phyloP scores from a whole-genome alignment of 2,329 filamentous ascomycete genomes.

The Botrytis sinoallii region DNA sequence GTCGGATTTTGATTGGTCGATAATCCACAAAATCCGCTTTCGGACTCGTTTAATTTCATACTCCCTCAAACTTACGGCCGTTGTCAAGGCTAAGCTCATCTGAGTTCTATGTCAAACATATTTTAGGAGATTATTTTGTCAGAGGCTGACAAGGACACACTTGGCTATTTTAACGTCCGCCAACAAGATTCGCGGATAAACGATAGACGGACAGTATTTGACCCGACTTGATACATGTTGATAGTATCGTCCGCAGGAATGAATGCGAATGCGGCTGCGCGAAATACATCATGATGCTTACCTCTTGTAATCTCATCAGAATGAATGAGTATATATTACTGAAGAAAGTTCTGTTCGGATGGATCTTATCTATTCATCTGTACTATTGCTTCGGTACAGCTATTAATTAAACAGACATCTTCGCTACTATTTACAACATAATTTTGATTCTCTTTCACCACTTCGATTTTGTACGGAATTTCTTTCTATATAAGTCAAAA shows the following conservation, averaged over 20 bases:
- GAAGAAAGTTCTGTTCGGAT: not conserved
- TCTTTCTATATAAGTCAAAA: not conserved
- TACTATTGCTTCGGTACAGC: not conserved
- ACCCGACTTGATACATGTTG: not conserved
- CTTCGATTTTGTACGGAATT: not conserved
- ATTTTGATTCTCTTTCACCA: not conserved
- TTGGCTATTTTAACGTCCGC: not conserved
- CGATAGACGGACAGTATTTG: not conserved
- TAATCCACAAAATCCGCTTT: not conserved
- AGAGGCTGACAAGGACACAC: not conserved
- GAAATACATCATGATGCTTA: not conserved
- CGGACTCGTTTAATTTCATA: not conserved
- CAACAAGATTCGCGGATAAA: not conserved
- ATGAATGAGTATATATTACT: not conserved
- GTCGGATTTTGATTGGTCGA: not conserved
- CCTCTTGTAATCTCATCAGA: not conserved
- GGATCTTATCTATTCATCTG: not conserved
- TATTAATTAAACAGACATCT: not conserved
- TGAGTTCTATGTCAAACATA: not conserved
- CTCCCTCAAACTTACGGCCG: not conserved
- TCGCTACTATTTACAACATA: not conserved
- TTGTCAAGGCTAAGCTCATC: not conserved
- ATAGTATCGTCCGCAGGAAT: not conserved
- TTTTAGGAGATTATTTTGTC: not conserved
- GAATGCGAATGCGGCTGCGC: not conserved